phyloP scores from a whole-genome alignment of 805 yeast genomes.

The Kodamaea hsintzibuensis region DNA sequence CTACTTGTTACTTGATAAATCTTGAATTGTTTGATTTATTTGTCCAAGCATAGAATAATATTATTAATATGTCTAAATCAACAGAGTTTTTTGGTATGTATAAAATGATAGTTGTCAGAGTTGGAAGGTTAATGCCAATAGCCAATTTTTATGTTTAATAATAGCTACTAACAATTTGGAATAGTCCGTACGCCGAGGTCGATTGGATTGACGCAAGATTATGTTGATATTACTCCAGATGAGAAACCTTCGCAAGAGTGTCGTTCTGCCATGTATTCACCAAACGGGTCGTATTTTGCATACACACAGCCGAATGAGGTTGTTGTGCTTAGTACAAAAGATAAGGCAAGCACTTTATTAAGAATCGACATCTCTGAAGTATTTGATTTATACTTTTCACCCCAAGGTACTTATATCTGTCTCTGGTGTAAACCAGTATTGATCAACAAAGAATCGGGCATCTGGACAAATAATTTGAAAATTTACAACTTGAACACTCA shows the following conservation, averaged over 20 bases:
- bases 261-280: constrained; percentile 64
- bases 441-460: constrained; percentile 63
- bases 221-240: constrained; percentile 34
- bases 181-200: constrained; percentile 31
- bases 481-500: constrained; percentile 61
- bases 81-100: constrained; percentile 43
- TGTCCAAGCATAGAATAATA: background rate
- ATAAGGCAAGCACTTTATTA: constrained; percentile 44
- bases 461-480: constrained; percentile 76
- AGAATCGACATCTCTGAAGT: constrained; percentile 62
- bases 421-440: constrained; percentile 89
- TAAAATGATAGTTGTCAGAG: background rate
- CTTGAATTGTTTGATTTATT: background rate
- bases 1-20: background rate
- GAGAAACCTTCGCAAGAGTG: constrained; percentile 49
- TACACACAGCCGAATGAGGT: constrained; percentile 68
- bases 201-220: constrained; percentile 31
- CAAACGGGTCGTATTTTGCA: constrained; percentile 68
- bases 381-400: constrained; percentile 85
- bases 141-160: background rate
- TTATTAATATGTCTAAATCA: constrained; percentile 35
- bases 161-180: background rate
- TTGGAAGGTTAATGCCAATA: background rate
- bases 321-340: constrained; percentile 56
- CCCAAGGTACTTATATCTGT: constrained; percentile 75